phyloP scores from a whole-genome alignment of 441 rosid genomes.

The Kokia cookei region DNA sequence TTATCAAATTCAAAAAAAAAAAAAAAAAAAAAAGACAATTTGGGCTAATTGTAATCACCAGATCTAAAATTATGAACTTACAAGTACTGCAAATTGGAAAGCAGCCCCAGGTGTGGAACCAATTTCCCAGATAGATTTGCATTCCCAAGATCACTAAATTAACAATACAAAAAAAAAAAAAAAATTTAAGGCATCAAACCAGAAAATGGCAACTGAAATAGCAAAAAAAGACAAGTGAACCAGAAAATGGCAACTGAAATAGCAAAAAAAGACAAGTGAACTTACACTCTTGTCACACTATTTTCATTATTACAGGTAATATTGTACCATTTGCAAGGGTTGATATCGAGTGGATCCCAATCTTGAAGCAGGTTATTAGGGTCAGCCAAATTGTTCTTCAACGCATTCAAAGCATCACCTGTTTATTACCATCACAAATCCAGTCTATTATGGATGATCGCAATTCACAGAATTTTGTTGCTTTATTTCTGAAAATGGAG shows the following conservation, averaged over 20 bases:
- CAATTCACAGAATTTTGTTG: too few relatives aligned
- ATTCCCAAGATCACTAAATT: conserved; percentile 79
- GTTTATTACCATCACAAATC: neutral
- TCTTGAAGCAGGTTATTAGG: conserved; percentile 65
- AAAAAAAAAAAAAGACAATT: too few relatives aligned
- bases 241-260: neutral
- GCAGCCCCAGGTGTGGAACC: conserved; percentile 74
- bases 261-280: conserved; percentile 3
- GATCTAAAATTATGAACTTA: conserved; percentile 24
- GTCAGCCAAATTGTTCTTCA: conserved; percentile 42
- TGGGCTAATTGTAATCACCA: neutral
- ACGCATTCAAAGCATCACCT: conserved; percentile 64
- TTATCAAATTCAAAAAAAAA: too few relatives aligned
- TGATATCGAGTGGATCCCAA: conserved; percentile 65
- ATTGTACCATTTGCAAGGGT: conserved; percentile 74
- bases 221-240: conserved; percentile 12
- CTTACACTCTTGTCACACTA: conserved; percentile 73
- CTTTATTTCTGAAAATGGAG: too few relatives aligned
- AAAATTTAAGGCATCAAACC: neutral
- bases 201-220: neutral
- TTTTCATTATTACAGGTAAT: conserved; percentile 61
- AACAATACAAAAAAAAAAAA: neutral
- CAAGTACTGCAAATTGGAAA: conserved; percentile 80
- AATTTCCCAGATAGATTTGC: conserved; percentile 82
- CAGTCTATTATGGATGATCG: neutral